Percentiles rank a stretch among this genome's conserved stretches.
Evolutionary conservation across 495 filamentous ascomycete species (phyloP).

Genomic region (Talaromyces thailandensis): DNA sequence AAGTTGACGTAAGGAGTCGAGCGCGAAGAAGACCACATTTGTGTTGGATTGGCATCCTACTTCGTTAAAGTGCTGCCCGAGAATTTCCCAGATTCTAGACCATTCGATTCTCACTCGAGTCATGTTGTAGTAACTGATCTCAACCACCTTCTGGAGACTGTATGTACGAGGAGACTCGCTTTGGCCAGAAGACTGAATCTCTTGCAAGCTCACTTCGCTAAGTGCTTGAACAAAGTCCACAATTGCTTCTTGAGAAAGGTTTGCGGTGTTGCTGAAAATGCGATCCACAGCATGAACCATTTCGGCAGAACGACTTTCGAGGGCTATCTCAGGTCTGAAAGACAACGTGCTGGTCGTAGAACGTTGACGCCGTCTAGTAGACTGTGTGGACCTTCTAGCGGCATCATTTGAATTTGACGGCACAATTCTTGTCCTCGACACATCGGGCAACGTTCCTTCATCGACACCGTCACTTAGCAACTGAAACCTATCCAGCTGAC

Average conservation of each 20-base stretch:
- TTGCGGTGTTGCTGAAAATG: conserved; percentile 93
- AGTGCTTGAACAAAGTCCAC: conserved; percentile 93
- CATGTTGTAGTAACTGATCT: conserved; percentile 99
- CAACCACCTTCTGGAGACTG: conserved; percentile 94
- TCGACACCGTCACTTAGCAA: conserved; percentile 92
- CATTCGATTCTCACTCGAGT: conserved; percentile 95
- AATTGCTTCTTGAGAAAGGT: conserved; percentile 88
- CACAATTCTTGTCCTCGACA: conserved; percentile 72
- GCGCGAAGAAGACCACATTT: conserved; percentile 89
- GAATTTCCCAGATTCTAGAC: conserved; percentile 92
- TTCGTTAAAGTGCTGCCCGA: conserved; percentile 95
- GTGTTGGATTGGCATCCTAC: conserved; percentile 96
- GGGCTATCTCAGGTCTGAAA: conserved; percentile 79
- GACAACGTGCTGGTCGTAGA: conserved; percentile 54
- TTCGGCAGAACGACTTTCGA: conserved; percentile 84
- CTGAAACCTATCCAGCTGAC: conserved; percentile 91
- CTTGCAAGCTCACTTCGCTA: conserved; percentile 96
- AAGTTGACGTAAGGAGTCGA: conserved; percentile 88
- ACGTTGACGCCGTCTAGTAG: conserved; percentile 53
- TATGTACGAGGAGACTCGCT: conserved; percentile 92
- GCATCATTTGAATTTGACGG: conserved; percentile 34
- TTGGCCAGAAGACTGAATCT: conserved; percentile 93
- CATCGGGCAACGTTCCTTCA: conserved; percentile 84
- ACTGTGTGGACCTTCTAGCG: conserved; percentile 61
- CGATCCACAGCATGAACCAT: conserved; percentile 88